Evolutionary conservation across 345 rosid genomes (phyloP), one percentile per base, ranked within the genome.

Genomic region (Eucalyptus erythrocorys): DNA sequence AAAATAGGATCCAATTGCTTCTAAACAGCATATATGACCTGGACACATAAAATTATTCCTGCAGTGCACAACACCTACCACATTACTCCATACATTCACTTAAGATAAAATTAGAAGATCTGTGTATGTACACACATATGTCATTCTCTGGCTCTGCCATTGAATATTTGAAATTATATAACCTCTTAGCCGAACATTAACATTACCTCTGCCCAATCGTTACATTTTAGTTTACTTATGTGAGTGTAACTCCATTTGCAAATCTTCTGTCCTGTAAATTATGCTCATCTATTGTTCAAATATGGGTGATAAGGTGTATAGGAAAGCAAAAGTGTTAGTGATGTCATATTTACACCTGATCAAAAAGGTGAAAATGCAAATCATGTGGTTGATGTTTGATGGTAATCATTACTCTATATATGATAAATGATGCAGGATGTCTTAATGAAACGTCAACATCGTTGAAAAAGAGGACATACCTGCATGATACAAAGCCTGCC

Each of bases 401-500:
- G 47, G 47, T 76, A 21, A 76, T 76, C 47, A 76, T 76, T 40
- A 76, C 49, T 49, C 81, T 87, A 48, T 87, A 34, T 24, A n/a
- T n/a, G 42, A 19, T 26, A 21, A 68, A 14, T 64, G 55, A 68
- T 13, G 40, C 53, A 3, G 50, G 24, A 21, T 68, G 59, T 87
- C 48, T 40, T 34, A 30, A 22, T 45, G 43, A 21, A 37, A 48
- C 5, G 22, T 40, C 43, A 27, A 43, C 19, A 89, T 40, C 7
- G 16, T 76, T 21, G 9, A 76, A 76, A 76, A 71, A 24, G 82
- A 76, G 82, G 21, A 34, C 40, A 48, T 88, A 96, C 99, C 99
- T 97, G 99, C 98, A 97, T 95, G 86, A 97, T 91, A 92, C 99
- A 97, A 86, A 97, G 99, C 42, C 87, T 91, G 34, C 99, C 99